phyloP scores from a whole-genome alignment of 202 grass and related monocot genomes.

The Dendrocalamus latiflorus region DNA sequence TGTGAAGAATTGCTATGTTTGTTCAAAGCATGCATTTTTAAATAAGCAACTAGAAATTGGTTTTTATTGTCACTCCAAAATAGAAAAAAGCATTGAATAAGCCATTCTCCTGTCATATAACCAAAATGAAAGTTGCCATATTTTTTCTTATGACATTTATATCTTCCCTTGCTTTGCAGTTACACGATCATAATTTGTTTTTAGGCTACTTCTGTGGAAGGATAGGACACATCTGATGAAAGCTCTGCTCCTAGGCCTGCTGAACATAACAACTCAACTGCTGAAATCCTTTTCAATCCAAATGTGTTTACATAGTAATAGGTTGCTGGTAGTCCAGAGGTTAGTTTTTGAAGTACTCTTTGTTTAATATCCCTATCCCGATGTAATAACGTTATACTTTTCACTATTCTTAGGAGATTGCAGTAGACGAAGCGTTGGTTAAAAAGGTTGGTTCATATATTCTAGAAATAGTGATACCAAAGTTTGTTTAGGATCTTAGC shows the following conservation, averaged over 20 bases:
- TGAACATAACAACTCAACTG: conserved; percentile 1
- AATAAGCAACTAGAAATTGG: not conserved
- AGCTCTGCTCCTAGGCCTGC: not conserved
- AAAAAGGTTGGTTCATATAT: conserved; percentile 66
- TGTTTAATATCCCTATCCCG: not conserved
- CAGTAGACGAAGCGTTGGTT: conserved; percentile 69
- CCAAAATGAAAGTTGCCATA: not conserved
- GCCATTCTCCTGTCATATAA: not conserved
- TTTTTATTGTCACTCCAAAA: not conserved
- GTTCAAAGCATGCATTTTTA: not conserved
- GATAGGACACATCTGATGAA: conserved; percentile 27
- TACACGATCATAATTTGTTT: not conserved
- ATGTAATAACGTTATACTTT: not conserved
- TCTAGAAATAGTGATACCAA: conserved; percentile 69
- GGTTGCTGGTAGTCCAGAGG: conserved; percentile 79
- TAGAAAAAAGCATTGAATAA: not conserved
- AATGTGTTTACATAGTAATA: conserved; percentile 97
- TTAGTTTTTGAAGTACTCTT: conserved; percentile 25
- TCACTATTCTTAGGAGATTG: conserved; percentile 65
- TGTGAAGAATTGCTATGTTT: not conserved
- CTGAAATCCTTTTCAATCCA: conserved; percentile 85
- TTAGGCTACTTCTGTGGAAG: conserved; percentile 44
- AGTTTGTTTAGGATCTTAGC: conserved; percentile 79
- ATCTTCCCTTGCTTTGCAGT: not conserved
- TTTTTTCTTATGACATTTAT: not conserved